Evolutionary conservation across 179 eudicot genomes (phyloP).

Genomic region (Camellia oleifera): DNA sequence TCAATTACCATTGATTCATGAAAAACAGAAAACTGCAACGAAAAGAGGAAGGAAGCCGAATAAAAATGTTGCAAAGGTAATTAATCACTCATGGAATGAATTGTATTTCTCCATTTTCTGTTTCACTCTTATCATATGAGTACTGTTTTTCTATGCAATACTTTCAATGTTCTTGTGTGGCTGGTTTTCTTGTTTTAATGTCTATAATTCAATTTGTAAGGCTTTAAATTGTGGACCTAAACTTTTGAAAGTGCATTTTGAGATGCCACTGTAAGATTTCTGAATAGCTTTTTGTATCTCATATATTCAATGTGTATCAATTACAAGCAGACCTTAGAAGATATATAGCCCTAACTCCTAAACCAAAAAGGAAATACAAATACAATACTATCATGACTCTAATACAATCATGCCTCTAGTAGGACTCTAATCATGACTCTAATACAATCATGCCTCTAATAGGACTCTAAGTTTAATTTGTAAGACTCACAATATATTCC

Average conservation of each 20-base stretch:
- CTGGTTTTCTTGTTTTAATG: not conserved
- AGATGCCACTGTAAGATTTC: not conserved
- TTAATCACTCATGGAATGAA: not conserved
- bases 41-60: slow-evolving; percentile 17
- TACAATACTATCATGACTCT: too few species aligned
- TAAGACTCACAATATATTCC: too few species aligned
- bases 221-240: not conserved
- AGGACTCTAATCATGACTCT: too few species aligned
- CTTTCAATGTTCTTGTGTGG: not conserved
- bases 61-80: slow-evolving; percentile 10
- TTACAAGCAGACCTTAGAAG: too few species aligned
- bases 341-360: too few species aligned
- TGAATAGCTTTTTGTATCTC: too few species aligned
- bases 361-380: too few species aligned
- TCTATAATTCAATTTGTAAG: not conserved
- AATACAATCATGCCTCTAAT: too few species aligned
- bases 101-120: not conserved
- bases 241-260: not conserved
- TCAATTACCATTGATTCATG: not conserved
- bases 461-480: too few species aligned
- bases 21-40: slow-evolving; percentile 11
- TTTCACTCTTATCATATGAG: not conserved
- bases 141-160: not conserved
- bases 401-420: too few species aligned
- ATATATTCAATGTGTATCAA: too few species aligned